phyloP scores from a whole-genome alignment of 768 basidiomycete species.

The Suillus weaverae region DNA sequence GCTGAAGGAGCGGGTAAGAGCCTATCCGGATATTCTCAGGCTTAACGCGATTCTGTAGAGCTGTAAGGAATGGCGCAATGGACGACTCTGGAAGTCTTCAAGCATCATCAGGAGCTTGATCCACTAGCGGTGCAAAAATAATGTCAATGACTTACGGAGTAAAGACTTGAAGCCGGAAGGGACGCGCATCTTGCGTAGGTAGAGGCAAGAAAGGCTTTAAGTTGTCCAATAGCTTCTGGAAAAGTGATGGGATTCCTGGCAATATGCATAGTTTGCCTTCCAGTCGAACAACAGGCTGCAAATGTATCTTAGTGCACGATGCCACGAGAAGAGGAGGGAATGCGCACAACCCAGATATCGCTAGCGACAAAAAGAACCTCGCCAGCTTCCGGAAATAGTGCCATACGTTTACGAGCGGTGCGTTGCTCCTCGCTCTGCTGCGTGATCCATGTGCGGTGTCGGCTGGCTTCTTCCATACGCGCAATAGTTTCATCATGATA shows the following conservation, averaged over 20 bases:
- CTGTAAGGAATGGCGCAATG: conserved; percentile 84
- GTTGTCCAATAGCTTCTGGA: conserved; percentile 78
- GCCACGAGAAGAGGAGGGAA: not conserved
- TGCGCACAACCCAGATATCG: conserved; percentile 83
- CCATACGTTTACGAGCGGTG: conserved; percentile 84
- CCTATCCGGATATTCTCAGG: conserved; percentile 82
- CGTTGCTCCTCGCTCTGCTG: conserved; percentile 74
- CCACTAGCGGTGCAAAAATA: no score
- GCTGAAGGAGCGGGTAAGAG: conserved; percentile 63
- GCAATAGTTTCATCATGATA: conserved; percentile 77
- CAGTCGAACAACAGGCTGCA: conserved; percentile 83
- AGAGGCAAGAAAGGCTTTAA: conserved; percentile 76
- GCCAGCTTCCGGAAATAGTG: conserved; percentile 75
- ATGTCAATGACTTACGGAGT: conserved; percentile 55
- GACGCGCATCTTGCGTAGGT: conserved; percentile 71
- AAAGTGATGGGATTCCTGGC: conserved; percentile 86
- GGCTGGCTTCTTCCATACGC: conserved; percentile 67
- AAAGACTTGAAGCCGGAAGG: conserved; percentile 79
- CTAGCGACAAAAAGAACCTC: conserved; percentile 79
- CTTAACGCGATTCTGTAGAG: conserved; percentile 70
- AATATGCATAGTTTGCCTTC: conserved; percentile 87
- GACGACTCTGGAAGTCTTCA: conserved; percentile 71
- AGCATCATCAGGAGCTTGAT: not conserved
- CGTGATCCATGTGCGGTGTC: conserved; percentile 53
- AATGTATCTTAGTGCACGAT: not conserved